Evolutionary conservation across 306 rosid genomes (phyloP), one percentile per base, ranked within the genome.

Genomic region (Cicer bijugum): DNA sequence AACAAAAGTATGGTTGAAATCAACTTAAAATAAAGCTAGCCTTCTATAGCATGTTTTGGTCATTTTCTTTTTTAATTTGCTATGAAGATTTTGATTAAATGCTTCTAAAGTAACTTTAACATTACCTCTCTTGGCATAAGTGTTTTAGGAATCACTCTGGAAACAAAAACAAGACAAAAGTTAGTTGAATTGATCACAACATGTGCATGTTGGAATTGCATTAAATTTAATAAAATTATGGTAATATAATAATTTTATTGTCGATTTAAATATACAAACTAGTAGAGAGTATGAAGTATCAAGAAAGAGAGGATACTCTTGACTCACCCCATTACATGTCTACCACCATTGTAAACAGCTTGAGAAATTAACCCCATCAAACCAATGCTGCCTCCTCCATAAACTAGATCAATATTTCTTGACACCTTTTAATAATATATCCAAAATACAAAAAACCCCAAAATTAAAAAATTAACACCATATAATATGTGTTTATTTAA

Each of bases 81-180:
- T 69, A 67, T 47, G 37, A 58, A 68, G 67, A 76, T 44, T 67
- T 44, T 67, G 23, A 43, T 52, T 37, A 82, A 76, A 80, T 71
- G 72, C 20, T 79, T 80, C 52, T 77, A 78, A 60, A 37, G 55
- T 74, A 51, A 19, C 46, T 72, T 72, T 44, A 28, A 64, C 81
- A 83, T 63, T 86, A 94, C 98, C 97, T 94, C 98, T 88, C 97
- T 91, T 19, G 98, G 97, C 97, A 89, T 94, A 51, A 94, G 91
- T 38, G 97, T 88, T 92, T 85, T 94, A 78, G 98, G 98, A 76
- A 94, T 94, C 51, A 94, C 91, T 82, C 98, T 94, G 88, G 79
- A 84, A 67, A 80, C 82, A 82, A 79, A 50, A 84, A 86, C 71
- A 83, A 67, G 79, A 84, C 82, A 71, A 81, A 77, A 72, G 4